Conservation (phyloP, 2,329 filamentous ascomycete genomes). For the Monosporascus ibericus region DNA sequence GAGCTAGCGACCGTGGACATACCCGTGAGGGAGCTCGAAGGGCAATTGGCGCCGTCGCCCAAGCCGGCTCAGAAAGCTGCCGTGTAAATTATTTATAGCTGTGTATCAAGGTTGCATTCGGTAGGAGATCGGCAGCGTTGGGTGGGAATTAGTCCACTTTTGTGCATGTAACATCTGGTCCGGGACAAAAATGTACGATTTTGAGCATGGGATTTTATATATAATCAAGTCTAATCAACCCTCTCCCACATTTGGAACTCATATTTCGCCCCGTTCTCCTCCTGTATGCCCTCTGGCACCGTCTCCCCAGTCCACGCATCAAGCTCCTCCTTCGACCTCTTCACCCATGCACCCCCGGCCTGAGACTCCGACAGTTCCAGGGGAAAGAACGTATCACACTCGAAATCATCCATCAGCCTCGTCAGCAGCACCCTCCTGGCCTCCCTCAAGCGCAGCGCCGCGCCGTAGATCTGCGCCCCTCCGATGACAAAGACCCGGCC, state of each 20-base stretch:
- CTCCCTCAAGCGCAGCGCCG: slow-evolving; percentile 55
- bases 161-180: not conserved
- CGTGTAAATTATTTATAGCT: slow-evolving; percentile 8
- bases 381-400: slow-evolving; percentile 71
- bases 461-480: slow-evolving; percentile 76
- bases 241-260: slow-evolving; percentile 72
- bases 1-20: slow-evolving; percentile 34
- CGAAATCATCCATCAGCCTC: slow-evolving; percentile 60
- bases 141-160: not conserved
- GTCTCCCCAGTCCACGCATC: slow-evolving; percentile 61
- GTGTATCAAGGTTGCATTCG: not conserved
- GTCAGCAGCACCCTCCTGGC: slow-evolving; percentile 64
- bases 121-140: not conserved
- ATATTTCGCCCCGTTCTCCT: slow-evolving; percentile 60
- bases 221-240: slow-evolving; percentile 22
- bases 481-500: slow-evolving; percentile 80
- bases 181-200: not conserved
- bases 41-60: slow-evolving; percentile 5
- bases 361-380: slow-evolving; percentile 42
- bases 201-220: not conserved
- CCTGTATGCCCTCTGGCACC: slow-evolving; percentile 47
- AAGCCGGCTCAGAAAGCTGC: not conserved
- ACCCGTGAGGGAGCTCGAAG: slow-evolving; percentile 33
- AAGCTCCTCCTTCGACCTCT: slow-evolving; percentile 45
- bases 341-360: slow-evolving; percentile 44